A percentile compares a stretch with the other conserved stretches of the same genome.
phyloP scores from a whole-genome alignment of 2,329 filamentous ascomycete species.

The Aspergillus tamarii region DNA sequence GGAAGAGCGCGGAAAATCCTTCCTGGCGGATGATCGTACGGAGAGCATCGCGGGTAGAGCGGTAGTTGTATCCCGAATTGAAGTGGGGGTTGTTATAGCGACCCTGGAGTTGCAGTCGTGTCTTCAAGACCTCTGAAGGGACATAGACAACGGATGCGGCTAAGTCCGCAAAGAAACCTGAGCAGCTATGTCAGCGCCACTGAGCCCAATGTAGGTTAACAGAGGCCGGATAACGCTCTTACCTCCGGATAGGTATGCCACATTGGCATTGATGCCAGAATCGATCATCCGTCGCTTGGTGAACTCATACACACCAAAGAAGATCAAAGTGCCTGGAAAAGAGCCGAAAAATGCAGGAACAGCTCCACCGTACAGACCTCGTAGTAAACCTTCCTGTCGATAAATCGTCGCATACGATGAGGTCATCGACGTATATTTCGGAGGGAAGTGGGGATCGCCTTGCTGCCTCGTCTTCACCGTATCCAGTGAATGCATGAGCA shows the following conservation, averaged over 20 bases:
- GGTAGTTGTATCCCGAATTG: constrained; percentile 94
- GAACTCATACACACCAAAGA: constrained; percentile 96
- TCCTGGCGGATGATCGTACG: constrained; percentile 82
- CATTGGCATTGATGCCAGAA: constrained; percentile 74
- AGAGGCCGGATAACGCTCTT: constrained; percentile 35
- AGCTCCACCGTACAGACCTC: constrained; percentile 92
- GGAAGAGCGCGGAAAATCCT: constrained; percentile 83
- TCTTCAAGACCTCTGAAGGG: constrained; percentile 96
- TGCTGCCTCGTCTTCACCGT: constrained; percentile 98
- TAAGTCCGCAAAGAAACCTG: constrained; percentile 89
- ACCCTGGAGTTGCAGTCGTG: constrained; percentile 91
- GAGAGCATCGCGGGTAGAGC: constrained; percentile 78
- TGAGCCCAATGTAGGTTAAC: background rate
- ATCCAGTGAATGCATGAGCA: constrained; percentile 98
- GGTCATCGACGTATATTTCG: constrained; percentile 88
- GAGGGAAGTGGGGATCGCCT: constrained; percentile 88
- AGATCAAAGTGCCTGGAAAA: constrained; percentile 89
- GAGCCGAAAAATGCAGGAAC: constrained; percentile 87
- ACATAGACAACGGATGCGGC: constrained; percentile 93
- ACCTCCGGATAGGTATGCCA: constrained; percentile 87
- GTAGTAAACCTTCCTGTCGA: constrained; percentile 83
- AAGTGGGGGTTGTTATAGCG: constrained; percentile 95
- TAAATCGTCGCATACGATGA: constrained; percentile 92
- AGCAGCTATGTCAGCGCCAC: constrained; percentile 9
- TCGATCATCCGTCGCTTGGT: constrained; percentile 91